phyloP scores from a whole-genome alignment of 2,329 filamentous ascomycete genomes.

The Didymella glomerata region DNA sequence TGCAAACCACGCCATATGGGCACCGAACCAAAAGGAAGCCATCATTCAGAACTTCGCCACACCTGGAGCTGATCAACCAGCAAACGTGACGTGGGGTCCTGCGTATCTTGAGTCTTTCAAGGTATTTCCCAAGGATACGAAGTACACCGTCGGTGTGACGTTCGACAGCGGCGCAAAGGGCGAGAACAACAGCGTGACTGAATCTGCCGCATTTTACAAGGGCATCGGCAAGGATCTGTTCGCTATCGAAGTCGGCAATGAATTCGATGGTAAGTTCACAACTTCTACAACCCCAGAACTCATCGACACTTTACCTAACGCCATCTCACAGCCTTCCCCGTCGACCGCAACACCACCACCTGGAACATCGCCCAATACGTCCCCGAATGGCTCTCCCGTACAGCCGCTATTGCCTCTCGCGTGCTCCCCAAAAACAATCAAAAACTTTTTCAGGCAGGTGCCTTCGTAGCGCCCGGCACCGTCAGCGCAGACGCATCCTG shows the following conservation, averaged over 20 bases:
- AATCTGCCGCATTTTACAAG: constrained; percentile 25
- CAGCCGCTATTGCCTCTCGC: constrained; percentile 17
- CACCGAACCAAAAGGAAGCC: constrained; percentile 23
- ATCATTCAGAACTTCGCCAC: constrained; percentile 30
- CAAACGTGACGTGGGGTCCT: constrained; percentile 26
- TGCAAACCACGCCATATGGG: constrained; percentile 27
- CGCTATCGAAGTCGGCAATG: constrained; percentile 34
- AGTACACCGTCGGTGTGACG: constrained; percentile 32
- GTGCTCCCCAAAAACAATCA: constrained; percentile 11
- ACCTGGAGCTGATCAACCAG: constrained; percentile 31
- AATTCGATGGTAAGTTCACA: constrained; percentile 28
- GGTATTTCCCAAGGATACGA: constrained; percentile 31
- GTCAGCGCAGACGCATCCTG: constrained; percentile 22
- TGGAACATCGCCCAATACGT: constrained; percentile 26
- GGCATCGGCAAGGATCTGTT: constrained; percentile 24
- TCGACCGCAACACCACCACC: constrained; percentile 26
- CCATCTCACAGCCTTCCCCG: constrained; percentile 23
- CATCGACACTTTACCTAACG: background rate
- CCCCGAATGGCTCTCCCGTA: constrained; percentile 27
- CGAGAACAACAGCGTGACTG: constrained; percentile 20
- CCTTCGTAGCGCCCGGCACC: constrained; percentile 25
- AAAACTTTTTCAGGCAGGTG: constrained; percentile 27
- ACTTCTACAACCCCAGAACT: background rate
- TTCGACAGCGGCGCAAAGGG: constrained; percentile 28
- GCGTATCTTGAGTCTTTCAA: constrained; percentile 32